Conservation (phyloP, 2,329 filamentous ascomycete species). For the Parafenestella ontariensis region DNA sequence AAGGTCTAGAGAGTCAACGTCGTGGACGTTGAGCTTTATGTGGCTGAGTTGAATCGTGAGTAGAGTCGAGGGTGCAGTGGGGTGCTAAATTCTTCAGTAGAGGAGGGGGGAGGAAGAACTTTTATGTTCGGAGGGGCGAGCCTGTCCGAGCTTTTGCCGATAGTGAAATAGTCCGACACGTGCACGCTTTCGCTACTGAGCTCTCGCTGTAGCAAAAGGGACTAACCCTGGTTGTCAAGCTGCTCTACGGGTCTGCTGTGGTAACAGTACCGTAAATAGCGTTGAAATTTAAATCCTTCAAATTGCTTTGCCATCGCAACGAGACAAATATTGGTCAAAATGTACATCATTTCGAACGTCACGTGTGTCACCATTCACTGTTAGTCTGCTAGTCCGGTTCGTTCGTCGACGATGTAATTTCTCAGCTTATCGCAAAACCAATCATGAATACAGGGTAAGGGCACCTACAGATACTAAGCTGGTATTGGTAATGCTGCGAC, state of each 20-base stretch:
- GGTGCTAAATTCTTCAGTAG: background rate
- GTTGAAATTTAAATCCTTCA: background rate
- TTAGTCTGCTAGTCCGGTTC: background rate
- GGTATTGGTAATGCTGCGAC: too few species aligned
- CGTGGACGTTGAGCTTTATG: background rate
- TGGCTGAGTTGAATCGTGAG: background rate
- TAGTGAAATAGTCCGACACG: background rate
- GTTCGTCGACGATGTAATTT: too few species aligned
- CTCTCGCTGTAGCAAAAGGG: background rate
- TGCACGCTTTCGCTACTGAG: background rate
- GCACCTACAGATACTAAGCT: too few species aligned
- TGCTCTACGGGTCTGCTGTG: background rate
- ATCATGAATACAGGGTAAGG: background rate
- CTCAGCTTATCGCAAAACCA: too few species aligned
- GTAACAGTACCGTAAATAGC: background rate
- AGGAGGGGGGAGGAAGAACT: background rate
- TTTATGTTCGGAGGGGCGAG: too few species aligned
- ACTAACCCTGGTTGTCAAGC: background rate
- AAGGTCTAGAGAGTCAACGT: background rate
- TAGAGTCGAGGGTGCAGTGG: background rate
- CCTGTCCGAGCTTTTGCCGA: background rate
- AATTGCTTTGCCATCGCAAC: background rate
- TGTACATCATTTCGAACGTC: too few species aligned
- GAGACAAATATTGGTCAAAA: too few species aligned
- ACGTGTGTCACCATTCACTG: background rate